Evolutionary conservation across 2,329 filamentous ascomycete genomes (phyloP).

Genomic region (Coleophoma cylindrospora): DNA sequence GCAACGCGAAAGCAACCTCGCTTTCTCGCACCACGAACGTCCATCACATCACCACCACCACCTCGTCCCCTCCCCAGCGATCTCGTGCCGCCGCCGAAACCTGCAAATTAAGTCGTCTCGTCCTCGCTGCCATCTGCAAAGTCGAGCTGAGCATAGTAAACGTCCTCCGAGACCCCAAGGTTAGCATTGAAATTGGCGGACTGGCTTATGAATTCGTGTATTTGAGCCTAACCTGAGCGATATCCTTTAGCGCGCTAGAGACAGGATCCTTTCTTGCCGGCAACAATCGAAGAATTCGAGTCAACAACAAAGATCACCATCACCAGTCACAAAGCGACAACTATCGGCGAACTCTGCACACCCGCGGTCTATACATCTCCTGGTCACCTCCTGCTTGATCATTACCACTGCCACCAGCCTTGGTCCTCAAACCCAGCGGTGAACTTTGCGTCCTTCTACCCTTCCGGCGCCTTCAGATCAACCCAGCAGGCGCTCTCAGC

Average conservation of each 20-base stretch:
- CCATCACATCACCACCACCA: not conserved
- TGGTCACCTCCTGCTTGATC: not conserved
- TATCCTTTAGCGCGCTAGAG: not conserved
- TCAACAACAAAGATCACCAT: not conserved
- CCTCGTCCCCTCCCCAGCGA: not conserved
- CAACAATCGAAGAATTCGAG: not conserved
- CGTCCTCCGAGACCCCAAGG: not conserved
- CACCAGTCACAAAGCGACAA: not conserved
- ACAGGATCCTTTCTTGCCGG: not conserved
- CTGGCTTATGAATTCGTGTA: not conserved
- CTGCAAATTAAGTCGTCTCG: not conserved
- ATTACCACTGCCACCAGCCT: not conserved
- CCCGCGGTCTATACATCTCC: not conserved
- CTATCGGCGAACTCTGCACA: not conserved
- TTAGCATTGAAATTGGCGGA: not conserved
- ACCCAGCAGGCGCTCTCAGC: slow-evolving; percentile 1
- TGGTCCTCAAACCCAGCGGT: not conserved
- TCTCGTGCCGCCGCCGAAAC: not conserved
- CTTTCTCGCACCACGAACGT: not conserved
- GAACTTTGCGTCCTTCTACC: not conserved
- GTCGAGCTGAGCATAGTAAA: not conserved
- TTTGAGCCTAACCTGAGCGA: not conserved
- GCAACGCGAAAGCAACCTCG: not conserved
- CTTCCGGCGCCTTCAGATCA: not conserved
- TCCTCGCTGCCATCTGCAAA: not conserved